A percentile compares a stretch with the other conserved stretches of the same genome.
These are phyloP conservation scores for Termitomyces sp. DNA, from an alignment of 768 basidiomycete species.

Conservation along the genomic window DNA sequence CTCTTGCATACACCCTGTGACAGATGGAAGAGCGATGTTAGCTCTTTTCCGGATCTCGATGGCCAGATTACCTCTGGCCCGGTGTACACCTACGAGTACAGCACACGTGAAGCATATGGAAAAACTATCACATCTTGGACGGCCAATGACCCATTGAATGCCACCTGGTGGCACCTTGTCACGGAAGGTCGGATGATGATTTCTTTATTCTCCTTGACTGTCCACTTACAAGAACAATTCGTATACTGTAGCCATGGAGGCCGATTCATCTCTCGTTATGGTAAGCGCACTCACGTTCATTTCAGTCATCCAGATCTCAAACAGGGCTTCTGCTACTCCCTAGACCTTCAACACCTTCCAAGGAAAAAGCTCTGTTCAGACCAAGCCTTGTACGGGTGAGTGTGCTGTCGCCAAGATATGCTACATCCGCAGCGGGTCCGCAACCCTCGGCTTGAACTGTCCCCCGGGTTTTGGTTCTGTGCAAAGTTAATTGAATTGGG, in stretches of 20 bases:
- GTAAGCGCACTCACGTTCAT: constrained; percentile 30
- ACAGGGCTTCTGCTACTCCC: background rate
- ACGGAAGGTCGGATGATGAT: constrained; percentile 53
- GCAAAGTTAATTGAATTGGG: constrained; percentile 22
- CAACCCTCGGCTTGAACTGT: constrained; percentile 59
- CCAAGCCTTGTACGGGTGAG: constrained; percentile 52
- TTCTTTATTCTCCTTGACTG: background rate
- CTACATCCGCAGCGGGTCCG: constrained; percentile 75
- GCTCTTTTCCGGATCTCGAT: constrained; percentile 55
- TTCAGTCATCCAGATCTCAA: background rate
- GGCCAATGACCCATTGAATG: constrained; percentile 65
- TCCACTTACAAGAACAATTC: background rate
- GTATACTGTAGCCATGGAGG: constrained; percentile 47
- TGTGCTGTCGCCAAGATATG: constrained; percentile 71
- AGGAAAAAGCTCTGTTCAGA: constrained; percentile 61
- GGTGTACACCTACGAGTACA: constrained; percentile 64
- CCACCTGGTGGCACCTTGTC: constrained; percentile 81
- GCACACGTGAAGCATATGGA: constrained; percentile 66
- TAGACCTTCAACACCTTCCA: constrained; percentile 69
- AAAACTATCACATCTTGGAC: constrained; percentile 54
- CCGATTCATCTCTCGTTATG: constrained; percentile 52
- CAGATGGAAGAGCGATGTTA: constrained; percentile 67
- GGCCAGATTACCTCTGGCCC: constrained; percentile 55
- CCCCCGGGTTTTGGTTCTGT: constrained; percentile 58
- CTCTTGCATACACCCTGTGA: background rate